Conservation (phyloP, 805 yeast genomes). For the Jamesozyma hellenica region DNA sequence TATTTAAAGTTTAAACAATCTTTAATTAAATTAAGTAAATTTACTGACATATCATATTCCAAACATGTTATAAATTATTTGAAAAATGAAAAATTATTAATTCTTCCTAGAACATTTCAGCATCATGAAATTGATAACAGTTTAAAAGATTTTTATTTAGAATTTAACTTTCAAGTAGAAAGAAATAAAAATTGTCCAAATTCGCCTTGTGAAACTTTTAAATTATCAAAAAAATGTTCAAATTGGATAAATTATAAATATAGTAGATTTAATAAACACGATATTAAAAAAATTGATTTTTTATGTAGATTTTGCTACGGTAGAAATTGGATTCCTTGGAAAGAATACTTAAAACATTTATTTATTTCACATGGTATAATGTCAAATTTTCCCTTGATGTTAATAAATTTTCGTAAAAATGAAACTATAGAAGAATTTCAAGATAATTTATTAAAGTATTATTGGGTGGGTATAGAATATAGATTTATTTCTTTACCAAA, state of each 20-base stretch:
- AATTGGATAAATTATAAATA: conserved; percentile 7
- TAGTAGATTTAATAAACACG: conserved; percentile 4
- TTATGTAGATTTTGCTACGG: conserved; percentile 19
- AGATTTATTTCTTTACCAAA: conserved; percentile 14
- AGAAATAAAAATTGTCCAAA: neutral
- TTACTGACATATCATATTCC: neutral
- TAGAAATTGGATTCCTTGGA: conserved; percentile 12
- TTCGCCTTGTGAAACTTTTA: neutral
- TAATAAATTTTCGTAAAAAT: neutral
- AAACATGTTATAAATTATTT: neutral
- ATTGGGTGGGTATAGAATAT: neutral
- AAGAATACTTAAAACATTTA: conserved; percentile 12
- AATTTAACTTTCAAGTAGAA: neutral
- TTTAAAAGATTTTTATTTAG: conserved; percentile 5
- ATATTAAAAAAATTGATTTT: conserved; percentile 7
- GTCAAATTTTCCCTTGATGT: conserved; percentile 1
- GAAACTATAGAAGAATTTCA: neutral
- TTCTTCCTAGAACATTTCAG: conserved; percentile 14
- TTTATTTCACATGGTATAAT: conserved; percentile 18
- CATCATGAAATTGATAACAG: conserved; percentile 14
- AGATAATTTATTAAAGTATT: neutral
- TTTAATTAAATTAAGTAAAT: neutral
- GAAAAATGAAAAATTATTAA: neutral
- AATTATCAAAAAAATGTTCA: neutral
- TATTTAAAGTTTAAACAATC: neutral